Evolutionary conservation across 2,329 filamentous ascomycete species (phyloP).

Genomic region (Magnaporthiopsis poae): DNA sequence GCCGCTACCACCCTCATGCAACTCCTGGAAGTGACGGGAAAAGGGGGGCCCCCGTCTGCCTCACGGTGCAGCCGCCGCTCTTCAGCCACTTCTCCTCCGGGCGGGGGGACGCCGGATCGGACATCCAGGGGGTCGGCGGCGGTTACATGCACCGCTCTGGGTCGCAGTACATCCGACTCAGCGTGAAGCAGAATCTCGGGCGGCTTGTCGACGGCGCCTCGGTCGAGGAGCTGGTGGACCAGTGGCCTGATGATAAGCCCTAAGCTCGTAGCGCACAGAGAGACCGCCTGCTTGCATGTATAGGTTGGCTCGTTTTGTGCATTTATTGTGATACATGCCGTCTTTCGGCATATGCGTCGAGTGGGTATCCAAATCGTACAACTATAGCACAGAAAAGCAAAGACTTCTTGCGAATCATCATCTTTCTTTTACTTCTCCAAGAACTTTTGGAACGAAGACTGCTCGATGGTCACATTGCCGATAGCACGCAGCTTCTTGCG

Average conservation of each 20-base stretch:
- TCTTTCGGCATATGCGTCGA: neutral
- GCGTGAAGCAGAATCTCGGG: constrained; percentile 20
- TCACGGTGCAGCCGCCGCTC: constrained; percentile 22
- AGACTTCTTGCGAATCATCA: neutral
- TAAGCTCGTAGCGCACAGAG: neutral
- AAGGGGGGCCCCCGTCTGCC: constrained; percentile 13
- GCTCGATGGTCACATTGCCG: constrained; percentile 91
- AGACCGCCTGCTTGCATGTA: too few species aligned
- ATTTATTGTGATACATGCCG: neutral
- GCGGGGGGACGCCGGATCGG: constrained; percentile 16
- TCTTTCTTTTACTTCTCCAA: constrained; percentile 56
- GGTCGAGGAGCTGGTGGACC: constrained; percentile 13
- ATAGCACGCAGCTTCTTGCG: constrained; percentile 75
- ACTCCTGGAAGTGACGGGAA: constrained; percentile 9
- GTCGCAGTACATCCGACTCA: constrained; percentile 20
- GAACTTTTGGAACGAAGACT: constrained; percentile 90
- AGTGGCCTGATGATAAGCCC: constrained; percentile 15
- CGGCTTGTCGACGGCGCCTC: constrained; percentile 14
- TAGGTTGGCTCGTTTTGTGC: too few species aligned
- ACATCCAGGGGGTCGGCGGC: constrained; percentile 20
- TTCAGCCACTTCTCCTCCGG: constrained; percentile 18
- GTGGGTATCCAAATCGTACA: neutral
- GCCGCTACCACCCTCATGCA: constrained; percentile 9
- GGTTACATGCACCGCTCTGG: constrained; percentile 18
- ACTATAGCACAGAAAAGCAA: neutral